Evolutionary conservation across 129 eudicot species (phyloP).

Genomic region (Centaurea solstitialis): DNA sequence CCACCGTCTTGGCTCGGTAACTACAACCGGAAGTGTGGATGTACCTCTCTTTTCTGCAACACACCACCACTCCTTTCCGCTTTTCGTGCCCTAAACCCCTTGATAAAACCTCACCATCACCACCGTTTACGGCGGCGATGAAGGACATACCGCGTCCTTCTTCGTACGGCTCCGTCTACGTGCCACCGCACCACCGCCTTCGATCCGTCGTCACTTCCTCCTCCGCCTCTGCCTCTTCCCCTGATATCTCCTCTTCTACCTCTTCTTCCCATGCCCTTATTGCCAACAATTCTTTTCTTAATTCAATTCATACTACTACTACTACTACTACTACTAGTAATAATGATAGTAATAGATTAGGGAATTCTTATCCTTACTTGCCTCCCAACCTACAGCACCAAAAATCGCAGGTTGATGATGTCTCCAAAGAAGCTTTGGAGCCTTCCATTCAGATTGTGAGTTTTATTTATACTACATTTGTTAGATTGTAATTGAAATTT

Average conservation of each 20-base stretch:
- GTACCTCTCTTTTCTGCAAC: slow-evolving; percentile 9
- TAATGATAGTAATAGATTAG: slow-evolving; percentile 2
- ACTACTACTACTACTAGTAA: not conserved
- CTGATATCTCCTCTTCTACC: slow-evolving; percentile 15
- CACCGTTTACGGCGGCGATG: slow-evolving; percentile 41
- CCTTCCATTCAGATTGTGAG: slow-evolving; percentile 39
- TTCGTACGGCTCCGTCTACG: slow-evolving; percentile 61
- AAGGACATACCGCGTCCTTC: slow-evolving; percentile 62
- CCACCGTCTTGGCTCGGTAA: not conserved
- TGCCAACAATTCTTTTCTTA: slow-evolving; percentile 7
- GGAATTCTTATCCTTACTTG: slow-evolving; percentile 35
- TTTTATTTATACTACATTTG: slow-evolving; percentile 9
- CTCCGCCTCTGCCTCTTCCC: slow-evolving; percentile 25
- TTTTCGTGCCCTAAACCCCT: slow-evolving; percentile 31
- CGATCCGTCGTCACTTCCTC: slow-evolving; percentile 42
- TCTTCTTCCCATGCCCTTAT: slow-evolving; percentile 3
- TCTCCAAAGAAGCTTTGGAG: slow-evolving; percentile 36
- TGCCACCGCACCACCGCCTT: slow-evolving; percentile 86
- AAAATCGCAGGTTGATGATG: slow-evolving; percentile 15
- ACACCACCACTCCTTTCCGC: slow-evolving; percentile 9
- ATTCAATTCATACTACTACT: not conserved
- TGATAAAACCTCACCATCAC: slow-evolving; percentile 20
- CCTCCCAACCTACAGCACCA: slow-evolving; percentile 39
- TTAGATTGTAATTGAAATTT: not conserved
- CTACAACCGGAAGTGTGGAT: slow-evolving; percentile 2